These are phyloP conservation scores for Suillus clintonianus DNA, from an alignment of 768 basidiomycete species.

Conservation along the genomic window DNA sequence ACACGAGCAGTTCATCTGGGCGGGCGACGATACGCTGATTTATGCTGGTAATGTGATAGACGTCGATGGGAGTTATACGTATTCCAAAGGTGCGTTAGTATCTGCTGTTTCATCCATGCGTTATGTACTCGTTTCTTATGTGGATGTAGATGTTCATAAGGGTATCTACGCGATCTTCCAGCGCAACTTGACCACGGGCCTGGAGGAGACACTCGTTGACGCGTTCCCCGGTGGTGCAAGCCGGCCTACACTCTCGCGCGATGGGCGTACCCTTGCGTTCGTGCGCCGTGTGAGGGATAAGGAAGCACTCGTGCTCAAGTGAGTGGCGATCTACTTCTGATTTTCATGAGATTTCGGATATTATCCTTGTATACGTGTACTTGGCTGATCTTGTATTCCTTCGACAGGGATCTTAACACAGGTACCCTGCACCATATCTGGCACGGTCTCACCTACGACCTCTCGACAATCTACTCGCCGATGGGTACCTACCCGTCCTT, in stretches of 20 bases:
- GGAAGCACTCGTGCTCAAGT: conserved; percentile 73
- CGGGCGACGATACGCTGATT: conserved; percentile 55
- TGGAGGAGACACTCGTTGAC: conserved; percentile 53
- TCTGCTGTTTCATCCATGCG: background rate
- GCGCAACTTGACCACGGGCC: conserved; percentile 59
- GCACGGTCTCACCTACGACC: conserved; percentile 71
- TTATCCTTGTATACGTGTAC: background rate
- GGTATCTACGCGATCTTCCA: conserved; percentile 75
- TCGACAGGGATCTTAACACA: conserved; percentile 59
- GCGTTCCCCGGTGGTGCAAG: conserved; percentile 71
- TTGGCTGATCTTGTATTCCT: conserved; percentile 1
- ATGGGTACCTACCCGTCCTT: conserved; percentile 84
- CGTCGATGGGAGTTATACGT: conserved; percentile 44
- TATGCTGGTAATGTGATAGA: conserved; percentile 68
- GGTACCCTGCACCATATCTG: conserved; percentile 67
- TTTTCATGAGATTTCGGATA: background rate
- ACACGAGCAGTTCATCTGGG: conserved; percentile 71
- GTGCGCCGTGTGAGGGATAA: conserved; percentile 74
- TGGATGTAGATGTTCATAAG: conserved; percentile 56
- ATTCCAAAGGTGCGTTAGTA: conserved; percentile 59
- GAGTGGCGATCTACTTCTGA: conserved; percentile 19
- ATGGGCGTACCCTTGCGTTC: conserved; percentile 70
- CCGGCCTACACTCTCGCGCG: conserved; percentile 68
- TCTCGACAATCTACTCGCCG: conserved; percentile 63
- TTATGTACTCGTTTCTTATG: background rate